Percentiles rank a stretch among this genome's conserved stretches.
Evolutionary conservation across 2,329 filamentous ascomycete species (phyloP).

Genomic region (Mariannaea sp.): DNA sequence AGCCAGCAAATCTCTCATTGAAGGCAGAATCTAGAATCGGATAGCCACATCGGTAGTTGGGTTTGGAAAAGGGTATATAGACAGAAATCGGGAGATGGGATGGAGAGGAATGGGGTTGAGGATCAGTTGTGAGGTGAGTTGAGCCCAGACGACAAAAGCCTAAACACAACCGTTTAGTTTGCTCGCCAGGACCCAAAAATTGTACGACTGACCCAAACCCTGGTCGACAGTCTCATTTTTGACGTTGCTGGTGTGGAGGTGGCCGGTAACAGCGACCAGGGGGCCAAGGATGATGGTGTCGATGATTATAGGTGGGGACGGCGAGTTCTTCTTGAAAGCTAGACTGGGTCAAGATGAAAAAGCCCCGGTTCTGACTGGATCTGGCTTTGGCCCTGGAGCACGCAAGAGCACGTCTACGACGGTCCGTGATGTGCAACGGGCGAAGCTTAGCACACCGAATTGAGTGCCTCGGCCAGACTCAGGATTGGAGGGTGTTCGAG

Average conservation of each 20-base stretch:
- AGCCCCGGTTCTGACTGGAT: conserved; percentile 22
- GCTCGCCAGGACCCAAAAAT: conserved; percentile 34
- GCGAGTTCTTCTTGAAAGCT: conserved; percentile 25
- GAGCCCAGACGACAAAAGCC: conserved; percentile 30
- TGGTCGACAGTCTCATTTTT: conserved; percentile 37
- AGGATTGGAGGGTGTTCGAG: conserved; percentile 31
- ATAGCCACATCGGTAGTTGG: conserved; percentile 25
- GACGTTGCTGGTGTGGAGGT: conserved; percentile 40
- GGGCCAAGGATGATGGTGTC: conserved; percentile 38
- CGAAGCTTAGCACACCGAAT: conserved; percentile 13
- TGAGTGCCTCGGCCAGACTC: conserved; percentile 27
- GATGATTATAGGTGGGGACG: conserved; percentile 37
- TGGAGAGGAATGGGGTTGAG: conserved; percentile 32
- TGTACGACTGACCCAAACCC: conserved; percentile 39
- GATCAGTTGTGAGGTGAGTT: conserved; percentile 35
- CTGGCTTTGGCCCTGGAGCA: conserved; percentile 10
- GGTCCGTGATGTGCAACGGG: conserved; percentile 10
- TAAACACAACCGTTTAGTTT: conserved; percentile 27
- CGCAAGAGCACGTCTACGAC: conserved; percentile 1
- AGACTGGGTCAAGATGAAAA: conserved; percentile 14
- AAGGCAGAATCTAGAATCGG: conserved; percentile 17
- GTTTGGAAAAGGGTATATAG: conserved; percentile 23
- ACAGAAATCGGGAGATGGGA: conserved; percentile 23
- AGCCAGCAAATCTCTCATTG: conserved; percentile 4
- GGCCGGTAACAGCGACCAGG: conserved; percentile 39